phyloP scores from a whole-genome alignment of 148 eudicot genomes.

The Rhododendron williamsianum region DNA sequence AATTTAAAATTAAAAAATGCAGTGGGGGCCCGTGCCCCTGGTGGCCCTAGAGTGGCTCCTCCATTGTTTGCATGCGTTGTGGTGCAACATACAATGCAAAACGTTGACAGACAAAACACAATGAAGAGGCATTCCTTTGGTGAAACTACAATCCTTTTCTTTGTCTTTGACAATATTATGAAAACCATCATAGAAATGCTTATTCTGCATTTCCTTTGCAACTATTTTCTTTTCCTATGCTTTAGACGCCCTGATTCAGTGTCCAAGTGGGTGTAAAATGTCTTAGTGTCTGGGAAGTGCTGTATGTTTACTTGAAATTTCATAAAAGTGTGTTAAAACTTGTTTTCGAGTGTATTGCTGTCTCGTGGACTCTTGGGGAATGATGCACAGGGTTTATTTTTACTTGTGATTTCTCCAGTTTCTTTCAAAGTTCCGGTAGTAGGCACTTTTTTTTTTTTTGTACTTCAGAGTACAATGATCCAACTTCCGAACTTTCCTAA shows the following conservation, averaged over 20 bases:
- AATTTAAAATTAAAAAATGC: no score
- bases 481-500: background rate
- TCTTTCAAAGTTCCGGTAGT: background rate
- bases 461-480: background rate
- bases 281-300: background rate
- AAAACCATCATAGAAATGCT: background rate
- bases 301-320: background rate
- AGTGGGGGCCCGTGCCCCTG: no score
- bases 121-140: background rate
- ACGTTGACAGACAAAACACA: background rate
- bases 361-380: background rate
- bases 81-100: background rate
- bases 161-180: background rate
- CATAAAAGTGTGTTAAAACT: background rate
- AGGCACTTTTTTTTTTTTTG: no score
- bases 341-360: background rate
- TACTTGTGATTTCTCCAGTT: background rate
- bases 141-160: background rate
- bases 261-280: background rate
- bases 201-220: background rate
- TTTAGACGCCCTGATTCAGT: background rate
- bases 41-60: no score
- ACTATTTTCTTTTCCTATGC: background rate
- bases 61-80: background rate
- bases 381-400: background rate